Evolutionary conservation across 441 rosid species (phyloP), one percentile per base, ranked within the genome.

Genomic region (Corymbia citriodora): DNA sequence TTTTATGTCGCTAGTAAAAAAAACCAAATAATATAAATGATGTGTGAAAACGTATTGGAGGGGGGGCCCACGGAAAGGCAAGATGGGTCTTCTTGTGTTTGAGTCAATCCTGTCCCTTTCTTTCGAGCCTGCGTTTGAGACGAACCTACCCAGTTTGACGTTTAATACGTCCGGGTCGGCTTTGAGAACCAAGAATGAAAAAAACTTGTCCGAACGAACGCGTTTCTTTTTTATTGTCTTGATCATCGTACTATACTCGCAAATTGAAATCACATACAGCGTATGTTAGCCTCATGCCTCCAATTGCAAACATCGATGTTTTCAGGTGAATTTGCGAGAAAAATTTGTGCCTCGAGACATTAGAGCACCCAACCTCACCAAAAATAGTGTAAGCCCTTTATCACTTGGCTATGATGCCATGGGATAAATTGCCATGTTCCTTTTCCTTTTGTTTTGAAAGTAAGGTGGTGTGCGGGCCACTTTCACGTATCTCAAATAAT

Each of bases 1-100:
- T 59, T 59, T 25, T 59, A 25, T 59, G 0, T 59, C 0, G 7
- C n/a, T 59, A 15, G n/a, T 7, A 25, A 59, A 59, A 59, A 59
- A 59, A 59, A 59, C 0, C 5, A 0, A 59, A 59, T 0, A 59
- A 59, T 50, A 59, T 5, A 0, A 0, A 59, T 59, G 65, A 0
- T 59, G 1, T 14, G 65, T 59, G 8, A 59, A 59, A 59, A 4
- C 29, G 13, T 0, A 25, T 59, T 6, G n/a, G 65, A 59, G n/a
- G 2, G 59, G 65, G 27, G 65, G 25, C n/a, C n/a, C 14, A 5
- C 10, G n/a, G 15, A 59, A 59, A 59, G 65, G 65, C n/a, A 25
- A 59, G 65, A 59, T 59, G 2, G 65, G 15, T 59, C n/a, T 57
- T 57, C 63, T 33, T 9, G 13, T 6, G 3, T 70, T 59, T 25